Percentiles rank a stretch among this genome's conserved stretches.
phyloP scores from a whole-genome alignment of 1,284 basidiomycete species.

The Schizophyllum commune region DNA sequence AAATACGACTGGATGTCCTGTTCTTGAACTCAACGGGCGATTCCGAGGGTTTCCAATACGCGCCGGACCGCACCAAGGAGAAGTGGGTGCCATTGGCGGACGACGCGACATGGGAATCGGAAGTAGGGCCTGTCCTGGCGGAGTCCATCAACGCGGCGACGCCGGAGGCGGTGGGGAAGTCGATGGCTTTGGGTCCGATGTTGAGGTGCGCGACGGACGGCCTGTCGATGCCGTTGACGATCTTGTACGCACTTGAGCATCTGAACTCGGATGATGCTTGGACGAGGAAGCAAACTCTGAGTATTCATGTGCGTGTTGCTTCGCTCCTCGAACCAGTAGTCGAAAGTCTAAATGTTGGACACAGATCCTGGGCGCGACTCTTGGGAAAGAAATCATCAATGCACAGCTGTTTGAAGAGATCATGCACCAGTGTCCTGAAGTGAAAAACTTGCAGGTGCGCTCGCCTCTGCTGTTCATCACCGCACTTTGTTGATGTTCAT shows the following conservation, averaged over 20 bases:
- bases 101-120: neutral
- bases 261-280: conserved; percentile 19
- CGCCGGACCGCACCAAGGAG: conserved; percentile 1
- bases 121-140: neutral
- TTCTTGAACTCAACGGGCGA: neutral
- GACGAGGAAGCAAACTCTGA: conserved; percentile 15
- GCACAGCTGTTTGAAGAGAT: conserved; percentile 28
- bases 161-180: conserved; percentile 2
- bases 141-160: conserved; percentile 1
- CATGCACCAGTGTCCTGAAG: conserved; percentile 25
- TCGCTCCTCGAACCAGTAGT: neutral
- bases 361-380: conserved; percentile 24
- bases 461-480: neutral
- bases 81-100: neutral
- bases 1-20: conserved; percentile 4
- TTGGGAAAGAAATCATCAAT: conserved; percentile 17
- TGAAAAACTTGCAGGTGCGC: conserved; percentile 24
- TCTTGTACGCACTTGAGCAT: conserved; percentile 23
- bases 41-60: neutral
- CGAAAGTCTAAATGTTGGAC: neutral
- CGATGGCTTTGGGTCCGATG: conserved; percentile 13
- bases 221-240: conserved; percentile 26
- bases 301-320: conserved; percentile 1
- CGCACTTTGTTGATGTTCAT: no score
- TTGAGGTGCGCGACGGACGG: conserved; percentile 13